Conservation (phyloP, 164 flowering plant species). For the Vitis vinifera region ASM3070453v1 NC_081813.1:3800501-3801000, state of each 20-base stretch:
- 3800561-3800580: conserved; percentile 48
- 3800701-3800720: conserved; percentile 47
- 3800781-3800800: conserved; percentile 51
- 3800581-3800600: conserved; percentile 46
- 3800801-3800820: conserved; percentile 75
- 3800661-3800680: conserved; percentile 44
- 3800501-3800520: conserved; percentile 59
- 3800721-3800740: conserved; percentile 27
- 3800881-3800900: conserved; percentile 64
- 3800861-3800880: conserved; percentile 69
- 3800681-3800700: conserved; percentile 43
- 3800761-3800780: conserved; percentile 88
- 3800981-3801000: conserved; percentile 62
- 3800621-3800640: conserved; percentile 55
- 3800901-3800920: conserved; percentile 58
- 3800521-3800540: conserved; percentile 35
- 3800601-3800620: conserved; percentile 38
- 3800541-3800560: conserved; percentile 36
- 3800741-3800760: conserved; percentile 51
- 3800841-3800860: conserved; percentile 70
- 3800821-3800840: conserved; percentile 81
- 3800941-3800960: conserved; percentile 36
- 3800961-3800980: conserved; percentile 69
- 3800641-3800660: conserved; percentile 43
- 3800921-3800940: conserved; percentile 41